A percentile compares a stretch with the other conserved stretches of the same genome.
Evolutionary conservation across 495 filamentous ascomycete genomes (phyloP).

Genomic region (Penicillium taxi): DNA sequence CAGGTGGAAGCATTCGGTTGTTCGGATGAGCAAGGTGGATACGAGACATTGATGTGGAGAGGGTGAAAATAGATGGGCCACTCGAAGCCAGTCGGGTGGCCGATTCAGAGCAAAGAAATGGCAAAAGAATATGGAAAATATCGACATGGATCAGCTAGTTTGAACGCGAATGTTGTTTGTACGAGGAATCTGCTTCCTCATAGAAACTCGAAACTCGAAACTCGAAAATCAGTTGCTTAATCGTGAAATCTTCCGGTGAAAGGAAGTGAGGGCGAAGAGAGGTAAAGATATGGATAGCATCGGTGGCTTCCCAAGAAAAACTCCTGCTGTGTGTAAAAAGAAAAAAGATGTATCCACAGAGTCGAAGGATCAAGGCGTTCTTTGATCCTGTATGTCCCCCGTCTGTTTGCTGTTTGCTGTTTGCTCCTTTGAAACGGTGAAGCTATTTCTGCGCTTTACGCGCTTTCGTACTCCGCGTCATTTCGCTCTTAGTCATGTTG

Average conservation of each 20-base stretch:
- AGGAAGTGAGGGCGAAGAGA: conserved; percentile 8
- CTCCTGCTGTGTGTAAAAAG: too few species aligned
- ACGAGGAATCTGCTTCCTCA: too few species aligned
- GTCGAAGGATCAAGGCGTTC: too few species aligned
- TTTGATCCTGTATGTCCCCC: too few species aligned
- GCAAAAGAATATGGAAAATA: too few species aligned
- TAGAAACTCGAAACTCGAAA: background rate
- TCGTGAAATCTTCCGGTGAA: background rate
- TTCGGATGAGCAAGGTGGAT: too few species aligned
- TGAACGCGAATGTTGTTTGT: too few species aligned
- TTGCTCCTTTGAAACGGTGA: background rate
- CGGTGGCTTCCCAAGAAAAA: conserved; percentile 4
- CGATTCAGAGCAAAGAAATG: too few species aligned
- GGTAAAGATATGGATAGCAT: conserved; percentile 5
- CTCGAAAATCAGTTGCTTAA: background rate
- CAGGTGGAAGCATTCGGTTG: conserved; percentile 12
- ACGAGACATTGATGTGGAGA: conserved; percentile 11
- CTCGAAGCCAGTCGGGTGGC: conserved; percentile 20
- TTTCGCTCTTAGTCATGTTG: conserved; percentile 46
- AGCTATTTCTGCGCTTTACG: conserved; percentile 40
- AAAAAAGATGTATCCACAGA: too few species aligned
- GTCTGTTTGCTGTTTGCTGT: too few species aligned
- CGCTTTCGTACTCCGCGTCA: conserved; percentile 37
- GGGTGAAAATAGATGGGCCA: conserved; percentile 7
- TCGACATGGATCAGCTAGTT: too few species aligned